These are phyloP conservation scores for Gossypium gossypioides DNA, from an alignment of 441 rosid genomes.

Conservation along the genomic window DNA sequence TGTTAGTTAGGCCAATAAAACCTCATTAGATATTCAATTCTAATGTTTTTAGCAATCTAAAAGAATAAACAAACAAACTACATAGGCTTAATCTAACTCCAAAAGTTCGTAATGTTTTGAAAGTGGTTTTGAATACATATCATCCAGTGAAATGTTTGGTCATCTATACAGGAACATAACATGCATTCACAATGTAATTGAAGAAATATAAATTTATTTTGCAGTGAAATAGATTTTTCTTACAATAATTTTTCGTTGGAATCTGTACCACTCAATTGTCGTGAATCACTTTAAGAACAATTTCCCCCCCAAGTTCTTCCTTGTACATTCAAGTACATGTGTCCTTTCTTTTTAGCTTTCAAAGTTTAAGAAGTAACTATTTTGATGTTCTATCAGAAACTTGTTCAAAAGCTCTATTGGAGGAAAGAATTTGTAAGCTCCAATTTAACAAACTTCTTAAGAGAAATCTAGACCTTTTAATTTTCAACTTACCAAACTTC, in stretches of 20 bases:
- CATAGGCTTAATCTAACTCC: no score
- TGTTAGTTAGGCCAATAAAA: background rate
- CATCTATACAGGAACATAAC: no score
- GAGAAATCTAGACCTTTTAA: background rate
- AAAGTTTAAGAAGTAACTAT: background rate
- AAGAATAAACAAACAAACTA: no score
- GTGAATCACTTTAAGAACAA: slow-evolving; percentile 20
- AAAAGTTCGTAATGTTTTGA: no score
- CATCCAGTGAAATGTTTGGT: no score
- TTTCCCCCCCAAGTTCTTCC: background rate
- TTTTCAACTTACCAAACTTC: background rate
- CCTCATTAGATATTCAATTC: no score
- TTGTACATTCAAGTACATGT: background rate
- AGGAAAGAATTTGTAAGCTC: slow-evolving; percentile 28
- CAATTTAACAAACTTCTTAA: background rate
- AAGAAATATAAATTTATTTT: background rate
- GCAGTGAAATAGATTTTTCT: slow-evolving; percentile 31
- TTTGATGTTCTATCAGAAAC: slow-evolving; percentile 20
- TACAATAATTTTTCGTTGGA: slow-evolving; percentile 26
- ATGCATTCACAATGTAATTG: background rate
- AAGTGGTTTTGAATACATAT: no score
- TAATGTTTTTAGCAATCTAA: no score
- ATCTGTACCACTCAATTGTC: slow-evolving; percentile 17
- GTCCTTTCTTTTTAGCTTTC: background rate
- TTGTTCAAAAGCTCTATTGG: slow-evolving; percentile 31